Evolutionary conservation across 2,329 filamentous ascomycete species (phyloP).

Genomic region (Stagonosporopsis cucurbitacearum): DNA sequence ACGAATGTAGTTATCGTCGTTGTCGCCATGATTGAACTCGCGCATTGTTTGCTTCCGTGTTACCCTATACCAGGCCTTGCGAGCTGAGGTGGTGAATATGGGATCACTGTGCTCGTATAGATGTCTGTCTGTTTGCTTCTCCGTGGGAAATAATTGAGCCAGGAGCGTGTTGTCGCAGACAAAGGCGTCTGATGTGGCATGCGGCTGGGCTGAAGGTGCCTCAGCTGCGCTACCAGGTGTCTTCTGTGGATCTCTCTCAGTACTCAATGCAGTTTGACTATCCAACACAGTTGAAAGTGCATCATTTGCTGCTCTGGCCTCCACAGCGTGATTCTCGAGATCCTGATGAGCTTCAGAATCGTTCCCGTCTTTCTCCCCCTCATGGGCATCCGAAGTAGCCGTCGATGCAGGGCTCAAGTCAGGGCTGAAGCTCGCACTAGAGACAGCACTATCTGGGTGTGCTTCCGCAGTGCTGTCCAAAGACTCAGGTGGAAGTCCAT

Average conservation of each 20-base stretch:
- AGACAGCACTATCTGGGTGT: neutral
- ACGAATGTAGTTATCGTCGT: slow-evolving; percentile 47
- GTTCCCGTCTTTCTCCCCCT: neutral
- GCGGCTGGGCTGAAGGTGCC: neutral
- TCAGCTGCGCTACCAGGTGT: neutral
- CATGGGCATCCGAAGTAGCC: too few relatives aligned
- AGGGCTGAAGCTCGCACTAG: neutral
- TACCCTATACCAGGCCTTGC: slow-evolving; percentile 51
- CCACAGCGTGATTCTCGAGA: neutral
- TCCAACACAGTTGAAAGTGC: neutral
- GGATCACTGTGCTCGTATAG: slow-evolving; percentile 37
- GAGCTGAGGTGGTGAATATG: slow-evolving; percentile 42
- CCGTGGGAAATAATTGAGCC: slow-evolving; percentile 35
- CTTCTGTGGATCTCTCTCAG: too few relatives aligned
- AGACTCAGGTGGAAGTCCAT: neutral
- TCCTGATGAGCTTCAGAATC: neutral
- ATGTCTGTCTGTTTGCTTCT: slow-evolving; percentile 9
- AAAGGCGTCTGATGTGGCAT: neutral
- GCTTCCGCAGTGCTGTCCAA: neutral
- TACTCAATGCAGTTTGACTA: neutral
- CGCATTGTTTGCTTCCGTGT: slow-evolving; percentile 49
- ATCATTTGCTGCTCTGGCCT: neutral
- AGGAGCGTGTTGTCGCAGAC: slow-evolving; percentile 32
- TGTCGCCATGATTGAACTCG: slow-evolving; percentile 45
- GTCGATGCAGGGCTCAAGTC: neutral